Conservation (phyloP, 2,329 filamentous ascomycete genomes). For the Rutstroemia sp. region DNA sequence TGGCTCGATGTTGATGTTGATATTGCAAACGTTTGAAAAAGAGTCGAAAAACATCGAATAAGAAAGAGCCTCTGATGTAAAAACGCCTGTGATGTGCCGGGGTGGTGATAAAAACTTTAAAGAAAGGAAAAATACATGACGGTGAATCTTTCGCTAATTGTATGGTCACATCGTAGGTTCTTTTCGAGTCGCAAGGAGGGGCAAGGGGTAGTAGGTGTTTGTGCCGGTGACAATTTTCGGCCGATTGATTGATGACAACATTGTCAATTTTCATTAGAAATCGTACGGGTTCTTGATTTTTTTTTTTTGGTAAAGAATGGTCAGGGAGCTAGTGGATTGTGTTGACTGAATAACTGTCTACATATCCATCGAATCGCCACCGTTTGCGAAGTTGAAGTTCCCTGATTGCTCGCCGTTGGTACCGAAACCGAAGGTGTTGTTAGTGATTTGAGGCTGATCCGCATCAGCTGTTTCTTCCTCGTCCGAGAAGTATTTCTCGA, state of each 20-base stretch:
- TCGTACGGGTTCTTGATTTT: conserved; percentile 12
- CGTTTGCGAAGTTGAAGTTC: conserved; percentile 90
- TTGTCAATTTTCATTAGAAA: conserved; percentile 25
- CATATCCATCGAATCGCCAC: conserved; percentile 69
- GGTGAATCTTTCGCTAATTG: conserved; percentile 32
- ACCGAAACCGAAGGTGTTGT: conserved; percentile 75
- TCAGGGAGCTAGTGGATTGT: conserved; percentile 14
- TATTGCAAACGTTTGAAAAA: conserved; percentile 19
- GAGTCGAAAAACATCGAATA: background rate
- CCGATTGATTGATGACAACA: conserved; percentile 10
- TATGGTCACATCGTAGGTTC: conserved; percentile 27
- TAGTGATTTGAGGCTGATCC: conserved; percentile 54
- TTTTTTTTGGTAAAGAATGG: conserved; percentile 9
- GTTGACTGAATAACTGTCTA: conserved; percentile 34
- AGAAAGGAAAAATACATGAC: conserved; percentile 30
- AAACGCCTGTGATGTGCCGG: conserved; percentile 28
- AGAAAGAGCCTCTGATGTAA: conserved; percentile 10
- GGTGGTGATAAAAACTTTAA: conserved; percentile 18
- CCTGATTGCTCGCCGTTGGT: conserved; percentile 65
- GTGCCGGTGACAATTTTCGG: conserved; percentile 4
- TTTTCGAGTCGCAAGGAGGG: conserved; percentile 5
- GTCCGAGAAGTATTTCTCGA: conserved; percentile 99
- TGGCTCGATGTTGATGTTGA: background rate
- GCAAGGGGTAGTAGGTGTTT: conserved; percentile 10
- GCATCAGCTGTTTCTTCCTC: conserved; percentile 79